Evolutionary conservation across 208 protist species (phyloP).

Genomic region (Plasmodiophora brassicae): DNA sequence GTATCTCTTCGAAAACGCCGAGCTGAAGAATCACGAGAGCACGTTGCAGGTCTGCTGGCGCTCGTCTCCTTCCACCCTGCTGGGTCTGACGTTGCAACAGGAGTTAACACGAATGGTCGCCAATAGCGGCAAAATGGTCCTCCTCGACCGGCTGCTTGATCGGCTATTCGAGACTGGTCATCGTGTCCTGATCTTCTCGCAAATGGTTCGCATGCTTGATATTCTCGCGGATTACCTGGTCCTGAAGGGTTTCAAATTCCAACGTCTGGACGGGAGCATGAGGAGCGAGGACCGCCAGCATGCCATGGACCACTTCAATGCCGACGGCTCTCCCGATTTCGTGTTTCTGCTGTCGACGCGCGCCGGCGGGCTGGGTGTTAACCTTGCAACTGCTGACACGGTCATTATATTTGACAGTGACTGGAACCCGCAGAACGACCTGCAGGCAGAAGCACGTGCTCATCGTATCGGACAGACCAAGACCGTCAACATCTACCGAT

Average conservation of each 20-base stretch:
- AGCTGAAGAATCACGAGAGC: background rate
- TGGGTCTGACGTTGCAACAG: too few species aligned
- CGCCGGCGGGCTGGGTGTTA: conserved; percentile 73
- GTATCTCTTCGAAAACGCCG: conserved; percentile 50
- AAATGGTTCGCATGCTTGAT: conserved; percentile 84
- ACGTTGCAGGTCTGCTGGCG: too few species aligned
- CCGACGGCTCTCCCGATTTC: conserved; percentile 35
- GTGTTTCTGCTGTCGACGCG: conserved; percentile 60
- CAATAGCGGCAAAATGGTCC: conserved; percentile 75
- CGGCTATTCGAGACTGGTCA: conserved; percentile 73
- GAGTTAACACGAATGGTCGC: background rate
- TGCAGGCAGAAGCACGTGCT: conserved; percentile 85
- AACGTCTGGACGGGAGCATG: conserved; percentile 59
- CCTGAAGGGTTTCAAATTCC: conserved; percentile 63
- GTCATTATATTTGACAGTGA: conserved; percentile 96
- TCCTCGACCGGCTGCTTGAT: conserved; percentile 79
- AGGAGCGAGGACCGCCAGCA: conserved; percentile 31
- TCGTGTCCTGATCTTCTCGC: conserved; percentile 87
- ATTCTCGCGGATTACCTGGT: conserved; percentile 78
- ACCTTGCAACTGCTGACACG: conserved; percentile 91
- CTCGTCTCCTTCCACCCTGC: too few species aligned
- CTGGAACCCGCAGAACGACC: conserved; percentile 95
- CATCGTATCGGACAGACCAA: conserved; percentile 90
- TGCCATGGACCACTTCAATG: conserved; percentile 59
- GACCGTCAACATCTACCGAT: conserved; percentile 83